Evolutionary conservation across 495 filamentous ascomycete species (phyloP).

Genomic region (Bathelium albidoporum): DNA sequence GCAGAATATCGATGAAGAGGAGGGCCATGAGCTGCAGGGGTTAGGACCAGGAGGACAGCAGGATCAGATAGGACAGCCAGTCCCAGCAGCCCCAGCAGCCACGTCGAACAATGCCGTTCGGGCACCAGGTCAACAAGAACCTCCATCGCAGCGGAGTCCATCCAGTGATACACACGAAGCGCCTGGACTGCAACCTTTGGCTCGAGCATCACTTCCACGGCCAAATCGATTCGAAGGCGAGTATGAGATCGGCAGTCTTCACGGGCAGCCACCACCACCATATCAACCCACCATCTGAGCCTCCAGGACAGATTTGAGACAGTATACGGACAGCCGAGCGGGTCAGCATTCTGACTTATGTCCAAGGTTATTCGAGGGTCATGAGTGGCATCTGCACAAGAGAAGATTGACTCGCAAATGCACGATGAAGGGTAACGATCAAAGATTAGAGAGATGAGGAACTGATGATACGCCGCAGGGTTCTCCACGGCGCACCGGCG

Average conservation of each 20-base stretch:
- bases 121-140: not conserved
- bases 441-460: not conserved
- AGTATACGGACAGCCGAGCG: not conserved
- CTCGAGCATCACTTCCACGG: not conserved
- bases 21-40: not conserved
- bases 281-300: not conserved
- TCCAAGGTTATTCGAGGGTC: not conserved
- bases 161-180: not conserved
- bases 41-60: not conserved
- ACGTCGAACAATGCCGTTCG: not conserved
- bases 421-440: not conserved
- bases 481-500: not conserved
- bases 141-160: not conserved
- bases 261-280: not conserved
- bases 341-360: not conserved
- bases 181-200: not conserved
- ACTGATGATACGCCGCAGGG: not conserved
- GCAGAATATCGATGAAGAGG: not conserved
- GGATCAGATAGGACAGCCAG: not conserved
- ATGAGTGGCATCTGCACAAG: too few species aligned
- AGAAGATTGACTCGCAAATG: not conserved
- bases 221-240: not conserved
- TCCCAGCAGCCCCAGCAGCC: not conserved
- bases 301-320: not conserved
- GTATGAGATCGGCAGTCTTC: not conserved